Evolutionary conservation across 2,329 filamentous ascomycete species (phyloP).

Genomic region (Apiospora saccharicola): DNA sequence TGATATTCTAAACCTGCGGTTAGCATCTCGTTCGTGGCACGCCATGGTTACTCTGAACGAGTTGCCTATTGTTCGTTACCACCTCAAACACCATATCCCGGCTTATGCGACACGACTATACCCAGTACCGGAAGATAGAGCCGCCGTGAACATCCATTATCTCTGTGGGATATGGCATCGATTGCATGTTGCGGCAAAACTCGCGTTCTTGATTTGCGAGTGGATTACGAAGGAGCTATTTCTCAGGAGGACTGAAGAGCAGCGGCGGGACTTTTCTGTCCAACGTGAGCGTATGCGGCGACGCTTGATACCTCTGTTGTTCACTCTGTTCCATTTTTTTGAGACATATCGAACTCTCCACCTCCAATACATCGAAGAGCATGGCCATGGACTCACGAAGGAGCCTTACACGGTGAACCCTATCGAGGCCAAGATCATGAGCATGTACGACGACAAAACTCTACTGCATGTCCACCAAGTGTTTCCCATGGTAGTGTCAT

Average conservation of each 20-base stretch:
- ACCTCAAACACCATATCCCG: conserved; percentile 66
- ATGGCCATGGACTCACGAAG: conserved; percentile 58
- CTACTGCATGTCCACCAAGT: conserved; percentile 69
- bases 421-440: conserved; percentile 68
- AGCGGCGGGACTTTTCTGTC: conserved; percentile 64
- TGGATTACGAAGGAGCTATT: conserved; percentile 73
- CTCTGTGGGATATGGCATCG: conserved; percentile 72
- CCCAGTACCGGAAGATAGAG: conserved; percentile 53
- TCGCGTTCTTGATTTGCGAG: conserved; percentile 68
- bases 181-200: conserved; percentile 68
- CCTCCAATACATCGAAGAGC: conserved; percentile 61
- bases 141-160: conserved; percentile 64
- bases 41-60: conserved; percentile 67
- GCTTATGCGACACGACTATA: conserved; percentile 67
- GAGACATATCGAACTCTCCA: conserved; percentile 69
- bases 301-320: conserved; percentile 68
- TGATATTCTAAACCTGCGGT: conserved; percentile 65
- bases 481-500: conserved; percentile 70
- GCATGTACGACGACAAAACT: conserved; percentile 70
- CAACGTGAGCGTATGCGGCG: conserved; percentile 71
- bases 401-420: conserved; percentile 68
- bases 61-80: conserved; percentile 66
- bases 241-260: conserved; percentile 61
- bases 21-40: conserved; percentile 67
- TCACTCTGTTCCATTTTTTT: conserved; percentile 73